Conservation (phyloP, 1,139 yeast species). For the Pichia sp. region DNA sequence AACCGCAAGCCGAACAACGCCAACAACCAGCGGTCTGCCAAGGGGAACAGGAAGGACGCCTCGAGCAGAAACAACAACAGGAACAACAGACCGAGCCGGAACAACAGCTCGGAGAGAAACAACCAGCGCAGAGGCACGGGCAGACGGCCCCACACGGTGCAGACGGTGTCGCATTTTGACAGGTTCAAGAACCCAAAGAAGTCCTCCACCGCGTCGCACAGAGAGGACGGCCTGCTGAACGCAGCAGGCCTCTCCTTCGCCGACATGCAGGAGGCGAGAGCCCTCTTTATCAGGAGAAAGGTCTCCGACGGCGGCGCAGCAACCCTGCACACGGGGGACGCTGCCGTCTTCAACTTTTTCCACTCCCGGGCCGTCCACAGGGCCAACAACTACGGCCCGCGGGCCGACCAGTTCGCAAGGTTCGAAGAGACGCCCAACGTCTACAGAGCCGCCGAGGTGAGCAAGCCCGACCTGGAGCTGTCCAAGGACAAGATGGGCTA, state of each 20-base stretch:
- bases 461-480: slow-evolving; percentile 23
- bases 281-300: slow-evolving; percentile 18
- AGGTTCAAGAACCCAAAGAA: slow-evolving; percentile 15
- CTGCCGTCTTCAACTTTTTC: slow-evolving; percentile 8
- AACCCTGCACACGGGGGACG: slow-evolving; percentile 2
- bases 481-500: slow-evolving; percentile 27
- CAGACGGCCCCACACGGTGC: background rate
- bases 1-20: background rate
- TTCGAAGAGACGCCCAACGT: slow-evolving; percentile 2
- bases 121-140: slow-evolving; percentile 1
- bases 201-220: background rate
- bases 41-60: background rate
- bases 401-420: slow-evolving; percentile 7
- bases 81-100: background rate
- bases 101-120: background rate
- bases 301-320: background rate
- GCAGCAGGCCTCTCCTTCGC: slow-evolving; percentile 17
- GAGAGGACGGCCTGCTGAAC: slow-evolving; percentile 7
- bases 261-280: slow-evolving; percentile 13
- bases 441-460: slow-evolving; percentile 6
- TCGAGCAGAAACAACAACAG: background rate
- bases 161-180: slow-evolving; percentile 20
- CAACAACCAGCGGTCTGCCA: background rate
- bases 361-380: slow-evolving; percentile 14
- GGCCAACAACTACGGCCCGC: slow-evolving; percentile 5